Conservation (phyloP, 1,284 basidiomycete genomes). For the Cronartium quercuum region DNA sequence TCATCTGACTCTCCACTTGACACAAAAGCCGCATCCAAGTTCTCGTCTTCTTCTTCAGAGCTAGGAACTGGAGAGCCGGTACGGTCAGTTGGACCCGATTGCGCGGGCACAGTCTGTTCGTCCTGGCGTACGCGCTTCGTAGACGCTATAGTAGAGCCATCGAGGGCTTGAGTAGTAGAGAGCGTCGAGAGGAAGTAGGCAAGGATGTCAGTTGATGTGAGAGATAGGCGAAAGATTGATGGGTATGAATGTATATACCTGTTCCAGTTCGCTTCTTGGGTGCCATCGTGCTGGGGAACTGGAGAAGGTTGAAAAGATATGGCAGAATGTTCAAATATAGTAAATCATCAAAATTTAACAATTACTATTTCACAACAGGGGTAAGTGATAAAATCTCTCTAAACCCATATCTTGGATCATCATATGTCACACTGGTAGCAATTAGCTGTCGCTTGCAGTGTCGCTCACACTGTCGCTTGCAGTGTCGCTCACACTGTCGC, state of each 20-base stretch:
- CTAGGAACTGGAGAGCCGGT: background rate
- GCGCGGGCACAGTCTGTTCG: background rate
- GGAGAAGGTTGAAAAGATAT: too few relatives aligned
- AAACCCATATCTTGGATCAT: too few relatives aligned
- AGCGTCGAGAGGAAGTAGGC: background rate
- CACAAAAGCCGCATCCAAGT: constrained; percentile 35
- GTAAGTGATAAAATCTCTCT: too few relatives aligned
- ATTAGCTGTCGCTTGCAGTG: too few relatives aligned
- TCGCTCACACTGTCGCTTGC: too few relatives aligned
- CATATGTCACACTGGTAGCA: too few relatives aligned
- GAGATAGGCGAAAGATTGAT: background rate
- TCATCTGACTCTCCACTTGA: constrained; percentile 35
- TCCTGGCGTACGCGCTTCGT: background rate
- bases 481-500: too few relatives aligned
- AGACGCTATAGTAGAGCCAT: background rate
- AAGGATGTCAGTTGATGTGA: background rate
- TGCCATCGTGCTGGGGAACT: too few relatives aligned
- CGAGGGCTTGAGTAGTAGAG: too few relatives aligned
- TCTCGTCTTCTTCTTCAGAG: constrained; percentile 28
- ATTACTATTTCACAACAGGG: too few relatives aligned
- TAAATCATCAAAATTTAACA: too few relatives aligned
- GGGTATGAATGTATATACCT: background rate
- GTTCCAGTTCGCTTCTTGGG: background rate
- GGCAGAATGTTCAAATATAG: too few relatives aligned
- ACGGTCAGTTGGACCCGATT: background rate